These are phyloP conservation scores for Paracoccidioides lutzii DNA, from an alignment of 2,329 filamentous ascomycete species.

Conservation along the genomic window DNA sequence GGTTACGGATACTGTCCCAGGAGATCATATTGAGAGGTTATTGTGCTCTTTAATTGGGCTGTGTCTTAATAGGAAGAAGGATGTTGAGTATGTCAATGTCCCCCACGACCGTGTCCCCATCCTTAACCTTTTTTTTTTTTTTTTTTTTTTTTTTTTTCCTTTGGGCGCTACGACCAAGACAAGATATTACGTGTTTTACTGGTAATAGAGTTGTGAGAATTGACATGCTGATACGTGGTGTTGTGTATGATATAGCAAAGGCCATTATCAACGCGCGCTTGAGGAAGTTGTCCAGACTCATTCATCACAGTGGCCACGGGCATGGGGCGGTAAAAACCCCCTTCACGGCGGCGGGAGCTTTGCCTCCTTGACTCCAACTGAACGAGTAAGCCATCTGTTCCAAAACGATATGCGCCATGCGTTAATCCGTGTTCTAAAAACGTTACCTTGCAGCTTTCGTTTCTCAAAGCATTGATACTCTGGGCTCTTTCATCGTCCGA, in stretches of 20 bases:
- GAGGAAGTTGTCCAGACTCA: slow-evolving; percentile 84
- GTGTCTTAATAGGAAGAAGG: slow-evolving; percentile 92
- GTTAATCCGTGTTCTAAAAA: slow-evolving; percentile 3
- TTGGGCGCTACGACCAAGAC: neutral
- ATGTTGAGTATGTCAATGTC: slow-evolving; percentile 69
- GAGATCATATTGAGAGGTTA: slow-evolving; percentile 74
- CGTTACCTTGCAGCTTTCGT: slow-evolving; percentile 49
- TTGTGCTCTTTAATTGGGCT: slow-evolving; percentile 80
- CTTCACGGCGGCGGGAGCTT: slow-evolving; percentile 70
- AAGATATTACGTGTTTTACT: neutral
- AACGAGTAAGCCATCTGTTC: slow-evolving; percentile 52
- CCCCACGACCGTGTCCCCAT: slow-evolving; percentile 1
- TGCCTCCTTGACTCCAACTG: slow-evolving; percentile 63
- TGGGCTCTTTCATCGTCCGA: slow-evolving; percentile 90
- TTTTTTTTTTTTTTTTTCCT: too few species aligned
- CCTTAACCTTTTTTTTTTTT: neutral
- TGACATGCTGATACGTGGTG: slow-evolving; percentile 4
- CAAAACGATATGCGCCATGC: neutral
- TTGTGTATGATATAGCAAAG: slow-evolving; percentile 47
- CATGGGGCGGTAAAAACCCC: slow-evolving; percentile 75
- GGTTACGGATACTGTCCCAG: slow-evolving; percentile 62
- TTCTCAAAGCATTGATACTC: slow-evolving; percentile 69
- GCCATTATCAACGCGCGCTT: slow-evolving; percentile 82
- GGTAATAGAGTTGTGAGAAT: slow-evolving; percentile 18
- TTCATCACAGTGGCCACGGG: slow-evolving; percentile 72